Conservation (phyloP, 106 monocot genomes). For the Acanthochlamys bracteata region DNA sequence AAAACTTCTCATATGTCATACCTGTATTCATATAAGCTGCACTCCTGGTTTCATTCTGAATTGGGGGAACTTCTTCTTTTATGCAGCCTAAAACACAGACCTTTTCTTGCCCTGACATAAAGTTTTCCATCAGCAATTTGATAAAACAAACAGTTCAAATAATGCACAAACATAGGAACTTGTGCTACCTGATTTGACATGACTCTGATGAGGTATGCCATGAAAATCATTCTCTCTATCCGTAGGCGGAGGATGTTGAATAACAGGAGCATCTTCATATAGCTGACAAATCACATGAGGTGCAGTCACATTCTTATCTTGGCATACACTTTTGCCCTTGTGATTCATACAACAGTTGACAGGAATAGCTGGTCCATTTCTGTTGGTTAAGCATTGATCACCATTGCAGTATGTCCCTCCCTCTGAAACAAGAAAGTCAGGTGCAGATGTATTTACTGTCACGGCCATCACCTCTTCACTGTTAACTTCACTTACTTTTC, state of each 20-base stretch:
- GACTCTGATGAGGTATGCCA: too few species aligned
- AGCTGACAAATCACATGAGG: too few species aligned
- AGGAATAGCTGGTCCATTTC: constrained; percentile 1
- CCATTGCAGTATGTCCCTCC: constrained; percentile 8
- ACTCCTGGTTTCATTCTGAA: neutral
- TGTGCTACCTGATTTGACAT: too few species aligned
- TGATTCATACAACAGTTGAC: neutral
- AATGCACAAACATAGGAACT: too few species aligned
- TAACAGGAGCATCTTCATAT: too few species aligned
- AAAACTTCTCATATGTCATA: too few species aligned
- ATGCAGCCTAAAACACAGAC: too few species aligned
- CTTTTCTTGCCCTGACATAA: too few species aligned
- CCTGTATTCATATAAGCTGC: neutral
- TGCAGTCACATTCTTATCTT: neutral
- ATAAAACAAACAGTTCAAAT: too few species aligned
- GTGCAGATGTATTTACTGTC: neutral
- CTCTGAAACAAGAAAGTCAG: constrained; percentile 1
- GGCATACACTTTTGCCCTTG: neutral
- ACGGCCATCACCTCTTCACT: neutral
- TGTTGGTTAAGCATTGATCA: neutral
- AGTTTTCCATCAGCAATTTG: too few species aligned
- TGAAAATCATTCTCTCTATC: too few species aligned
- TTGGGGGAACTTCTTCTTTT: neutral
- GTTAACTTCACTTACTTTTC: neutral
- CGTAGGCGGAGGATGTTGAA: too few species aligned